Base-by-base conservation (phyloP, 169 alveolate genomes). In the Cryptosporidium sp. region DNA sequence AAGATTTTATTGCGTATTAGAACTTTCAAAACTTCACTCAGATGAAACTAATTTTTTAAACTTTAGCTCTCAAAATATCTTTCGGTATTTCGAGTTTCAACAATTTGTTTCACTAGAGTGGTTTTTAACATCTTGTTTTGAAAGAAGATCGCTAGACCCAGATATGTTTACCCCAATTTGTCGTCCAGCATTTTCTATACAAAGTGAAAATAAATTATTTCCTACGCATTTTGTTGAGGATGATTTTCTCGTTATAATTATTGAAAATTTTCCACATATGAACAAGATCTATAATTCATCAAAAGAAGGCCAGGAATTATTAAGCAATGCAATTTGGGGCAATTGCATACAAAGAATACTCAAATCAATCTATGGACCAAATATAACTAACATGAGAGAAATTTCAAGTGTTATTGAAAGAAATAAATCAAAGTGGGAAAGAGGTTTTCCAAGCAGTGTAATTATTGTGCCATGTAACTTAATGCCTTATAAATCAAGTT, bases 251-350 rank as follows among this genome's bases (percentile, higher is more conserved):
- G 70, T 80, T 26, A 58, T 80, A 21, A 62, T 80, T 61, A 29
- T 80, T 18, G 89, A 80, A 23, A 62, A 67, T 48, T 80, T 80
- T 21, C 89, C 89, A 29, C 89, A 80, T 21, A 80, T 80, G 89
- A 80, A 62, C 23, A 59, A 65, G 33, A 65, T 80, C 43, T 80
- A 80, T 45, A 80, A 80, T 43, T 80, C 89, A 37, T 80, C 89
- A 6, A 80, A 59, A 65, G 41, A 80, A 58, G 71, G 89, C 50
- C 89, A 80, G 41, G 89, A 69, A 39, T 39, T 52, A 43, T 65
- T 80, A 31, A 80, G 89, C 50, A 29, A 80, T 62, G 89, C 89
- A 35, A 80, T 80, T 37, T 80, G 89, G 89, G 23, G 52, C 3
- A 80, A 80, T 29, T 62, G 89, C 31, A 65, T 80, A 73, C 89